A percentile compares a stretch with the other conserved stretches of the same genome.
Conservation (phyloP, 345 rosid species). For the Orychophragmus violaceus region DNA sequence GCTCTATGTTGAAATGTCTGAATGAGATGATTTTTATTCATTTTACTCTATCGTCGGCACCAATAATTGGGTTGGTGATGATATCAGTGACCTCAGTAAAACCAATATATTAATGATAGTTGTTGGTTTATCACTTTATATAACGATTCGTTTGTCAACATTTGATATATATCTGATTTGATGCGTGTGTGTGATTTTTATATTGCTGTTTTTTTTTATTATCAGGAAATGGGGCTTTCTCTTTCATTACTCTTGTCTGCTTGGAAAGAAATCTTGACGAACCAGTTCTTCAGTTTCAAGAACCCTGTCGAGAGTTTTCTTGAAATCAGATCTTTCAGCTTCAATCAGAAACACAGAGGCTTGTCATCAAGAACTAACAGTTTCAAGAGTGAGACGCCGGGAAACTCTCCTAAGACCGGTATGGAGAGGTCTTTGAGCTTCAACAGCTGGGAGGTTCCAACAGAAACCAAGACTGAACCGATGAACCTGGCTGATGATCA, state of each 20-base stretch:
- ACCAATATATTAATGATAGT: slow-evolving; percentile 19
- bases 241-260: slow-evolving; percentile 39
- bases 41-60: not conserved
- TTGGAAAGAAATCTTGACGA: slow-evolving; percentile 37
- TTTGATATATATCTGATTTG: slow-evolving; percentile 4
- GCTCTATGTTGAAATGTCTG: slow-evolving; percentile 9
- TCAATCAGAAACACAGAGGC: slow-evolving; percentile 21
- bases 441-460: slow-evolving; percentile 35
- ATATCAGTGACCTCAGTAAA: slow-evolving; percentile 10
- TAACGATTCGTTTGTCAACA: slow-evolving; percentile 22
- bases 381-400: slow-evolving; percentile 30
- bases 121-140: slow-evolving; percentile 4
- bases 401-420: slow-evolving; percentile 11
- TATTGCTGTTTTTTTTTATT: not conserved
- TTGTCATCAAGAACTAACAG: slow-evolving; percentile 31
- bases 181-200: slow-evolving; percentile 2
- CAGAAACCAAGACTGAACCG: slow-evolving; percentile 7
- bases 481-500: not conserved
- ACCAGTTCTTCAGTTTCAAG: slow-evolving; percentile 21
- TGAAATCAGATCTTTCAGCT: slow-evolving; percentile 27
- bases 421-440: slow-evolving; percentile 39
- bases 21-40: not conserved
- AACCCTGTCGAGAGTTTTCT: slow-evolving; percentile 30
- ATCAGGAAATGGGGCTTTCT: slow-evolving; percentile 46
- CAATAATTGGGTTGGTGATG: slow-evolving; percentile 18